A percentile compares a stretch with the other conserved stretches of the same genome.
These are phyloP conservation scores for Chlamydomonas incerta DNA, from an alignment of 139 green algal genomes.

Conservation along the genomic window DNA sequence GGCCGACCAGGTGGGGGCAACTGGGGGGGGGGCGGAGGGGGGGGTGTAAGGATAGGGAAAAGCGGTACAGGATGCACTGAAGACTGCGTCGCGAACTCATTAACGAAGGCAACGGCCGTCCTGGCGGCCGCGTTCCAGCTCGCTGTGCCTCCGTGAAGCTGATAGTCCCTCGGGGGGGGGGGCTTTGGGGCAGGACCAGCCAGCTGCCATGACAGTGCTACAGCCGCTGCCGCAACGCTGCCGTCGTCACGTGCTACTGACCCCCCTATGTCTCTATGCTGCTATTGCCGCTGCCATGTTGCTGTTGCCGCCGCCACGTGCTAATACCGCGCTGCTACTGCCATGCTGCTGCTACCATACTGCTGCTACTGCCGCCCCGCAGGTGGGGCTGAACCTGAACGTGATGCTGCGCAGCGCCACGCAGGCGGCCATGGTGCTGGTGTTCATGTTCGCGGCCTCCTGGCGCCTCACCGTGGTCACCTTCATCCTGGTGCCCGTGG, in stretches of 20 bases:
- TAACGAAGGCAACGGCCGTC: too few relatives aligned
- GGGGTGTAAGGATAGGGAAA: neutral
- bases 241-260: too few relatives aligned
- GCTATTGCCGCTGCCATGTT: too few relatives aligned
- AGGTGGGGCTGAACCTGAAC: slow-evolving; percentile 84
- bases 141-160: too few relatives aligned
- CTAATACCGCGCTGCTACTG: neutral
- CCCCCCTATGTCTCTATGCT: too few relatives aligned
- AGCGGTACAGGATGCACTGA: too few relatives aligned
- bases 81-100: too few relatives aligned
- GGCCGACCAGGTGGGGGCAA: slow-evolving; percentile 66
- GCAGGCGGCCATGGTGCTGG: slow-evolving; percentile 78
- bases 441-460: slow-evolving; percentile 86
- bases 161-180: too few relatives aligned
- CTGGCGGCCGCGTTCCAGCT: too few relatives aligned
- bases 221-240: too few relatives aligned
- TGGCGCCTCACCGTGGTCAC: slow-evolving; percentile 78
- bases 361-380: neutral
- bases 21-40: neutral
- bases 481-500: slow-evolving; percentile 84
- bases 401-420: slow-evolving; percentile 72
- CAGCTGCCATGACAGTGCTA: too few relatives aligned
- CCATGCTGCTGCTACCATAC: neutral
- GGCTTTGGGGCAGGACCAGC: too few relatives aligned
- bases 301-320: neutral